phyloP scores from a whole-genome alignment of 768 basidiomycete genomes.

The Auricularia heimuer region DNA sequence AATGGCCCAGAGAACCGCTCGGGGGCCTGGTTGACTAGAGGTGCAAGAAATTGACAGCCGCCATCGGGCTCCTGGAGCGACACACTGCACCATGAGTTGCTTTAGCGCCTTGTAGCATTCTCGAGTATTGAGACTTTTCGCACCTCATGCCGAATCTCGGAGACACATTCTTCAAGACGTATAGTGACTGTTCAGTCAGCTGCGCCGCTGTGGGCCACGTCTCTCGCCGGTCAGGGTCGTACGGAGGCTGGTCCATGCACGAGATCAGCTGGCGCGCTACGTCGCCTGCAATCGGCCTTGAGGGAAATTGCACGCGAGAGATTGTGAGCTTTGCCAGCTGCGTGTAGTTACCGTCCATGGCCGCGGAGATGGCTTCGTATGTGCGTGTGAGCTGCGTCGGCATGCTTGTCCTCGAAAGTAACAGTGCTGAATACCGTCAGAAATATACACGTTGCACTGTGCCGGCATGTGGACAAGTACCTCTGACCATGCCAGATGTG shows the following conservation, averaged over 20 bases:
- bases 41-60: background rate
- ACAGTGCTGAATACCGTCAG: constrained; percentile 3
- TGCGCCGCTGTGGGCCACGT: constrained; percentile 6
- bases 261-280: constrained; percentile 9
- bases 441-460: background rate
- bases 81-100: background rate
- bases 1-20: background rate
- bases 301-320: background rate
- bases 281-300: background rate
- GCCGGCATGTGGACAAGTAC: background rate
- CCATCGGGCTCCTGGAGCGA: background rate
- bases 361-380: constrained; percentile 3
- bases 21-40: background rate
- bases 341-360: constrained; percentile 7
- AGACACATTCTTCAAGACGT: constrained; percentile 4
- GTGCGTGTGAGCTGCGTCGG: constrained; percentile 1
- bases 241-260: constrained; percentile 8
- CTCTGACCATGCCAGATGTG: constrained; percentile 5
- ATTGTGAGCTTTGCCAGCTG: background rate
- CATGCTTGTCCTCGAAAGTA: constrained; percentile 1
- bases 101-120: background rate
- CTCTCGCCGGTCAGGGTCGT: background rate
- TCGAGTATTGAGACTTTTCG: background rate
- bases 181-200: constrained; percentile 4
- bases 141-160: background rate